Evolutionary conservation across 352 stramenopile genomes (phyloP).

Genomic region (Globisporangium barbulae): DNA sequence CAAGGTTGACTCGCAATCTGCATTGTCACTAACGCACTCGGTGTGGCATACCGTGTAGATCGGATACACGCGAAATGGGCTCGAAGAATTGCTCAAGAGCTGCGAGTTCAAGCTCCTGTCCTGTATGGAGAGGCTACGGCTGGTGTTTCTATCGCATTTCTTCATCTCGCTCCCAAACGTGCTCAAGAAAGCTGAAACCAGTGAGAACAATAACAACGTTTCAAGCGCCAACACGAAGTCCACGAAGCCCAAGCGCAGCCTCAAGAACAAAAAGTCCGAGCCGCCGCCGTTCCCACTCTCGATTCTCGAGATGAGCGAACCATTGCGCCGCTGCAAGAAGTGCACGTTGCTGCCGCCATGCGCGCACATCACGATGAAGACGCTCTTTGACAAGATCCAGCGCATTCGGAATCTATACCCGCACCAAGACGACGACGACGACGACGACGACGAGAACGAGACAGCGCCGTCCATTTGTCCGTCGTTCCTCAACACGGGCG

Average conservation of each 20-base stretch:
- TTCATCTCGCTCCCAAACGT: constrained; percentile 63
- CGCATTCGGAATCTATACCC: constrained; percentile 49
- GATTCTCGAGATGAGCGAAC: constrained; percentile 54
- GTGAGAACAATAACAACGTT: neutral
- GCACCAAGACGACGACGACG: constrained; percentile 13
- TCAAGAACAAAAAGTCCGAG: neutral
- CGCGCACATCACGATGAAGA: constrained; percentile 42
- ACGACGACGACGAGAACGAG: neutral
- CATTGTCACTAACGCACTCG: neutral
- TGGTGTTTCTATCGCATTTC: constrained; percentile 46
- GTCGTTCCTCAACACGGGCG: constrained; percentile 41
- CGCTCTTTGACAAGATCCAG: constrained; percentile 42
- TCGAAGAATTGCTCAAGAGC: constrained; percentile 43
- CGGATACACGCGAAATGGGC: constrained; percentile 47
- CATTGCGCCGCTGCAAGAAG: constrained; percentile 52
- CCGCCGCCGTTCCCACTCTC: constrained; percentile 48
- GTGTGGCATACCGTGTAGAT: constrained; percentile 30
- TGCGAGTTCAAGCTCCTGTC: constrained; percentile 36
- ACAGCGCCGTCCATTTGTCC: constrained; percentile 30
- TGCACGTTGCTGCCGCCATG: constrained; percentile 71
- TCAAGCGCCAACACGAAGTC: neutral
- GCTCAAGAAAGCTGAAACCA: constrained; percentile 20
- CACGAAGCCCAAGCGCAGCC: neutral
- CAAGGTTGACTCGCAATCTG: neutral
- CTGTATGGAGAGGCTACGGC: constrained; percentile 39